Evolutionary conservation across 129 eudicot genomes (phyloP), one percentile per base, ranked within the genome.

Genomic region (Helianthus tuberosus): DNA sequence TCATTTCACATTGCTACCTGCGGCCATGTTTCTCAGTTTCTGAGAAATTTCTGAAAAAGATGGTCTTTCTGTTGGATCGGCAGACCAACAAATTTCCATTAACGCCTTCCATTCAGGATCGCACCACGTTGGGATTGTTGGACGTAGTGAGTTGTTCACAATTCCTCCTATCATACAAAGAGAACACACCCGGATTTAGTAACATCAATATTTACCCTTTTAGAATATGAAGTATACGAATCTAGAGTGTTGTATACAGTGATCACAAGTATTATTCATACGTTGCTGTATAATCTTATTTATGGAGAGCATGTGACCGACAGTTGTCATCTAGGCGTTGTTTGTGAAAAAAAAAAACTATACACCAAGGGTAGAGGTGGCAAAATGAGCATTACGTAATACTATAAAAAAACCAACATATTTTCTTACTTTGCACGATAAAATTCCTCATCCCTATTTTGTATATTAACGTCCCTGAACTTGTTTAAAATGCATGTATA

Each of bases 51-150:
- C 80, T 2, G 87, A 78, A 72, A 87, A 87, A 5, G 76, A 64
- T 29, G 86, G 92, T 29, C 89, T 82, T 35, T 44, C 86, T 11
- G 38, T 7, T 39, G 89, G 92, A 32, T 87, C 89, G 0, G 87
- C 69, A 8, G 87, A 81, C 92, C 92, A 87, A 41, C 89, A 87
- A 16, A 72, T 84, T 66, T 81, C 65, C 65, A 59, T 59, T 59
- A 59, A 27, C 15, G 65, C 16, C 65, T 59, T 59, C 65, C 65
- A 59, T 27, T 59, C 39, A 59, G 65, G 65, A 59, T 59, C 92
- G 10, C 44, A 61, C 66, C 66, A 61, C 5, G 62, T 55, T 55
- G 62, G 62, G 12, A 55, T 55, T 20, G 62, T 55, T 20, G 62
- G 62, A 20, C 62, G 62, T 20, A 55, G 12, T 23, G 65, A 25